phyloP scores from a whole-genome alignment of 805 yeast genomes.

The Saccharomycopsis sp. region DNA sequence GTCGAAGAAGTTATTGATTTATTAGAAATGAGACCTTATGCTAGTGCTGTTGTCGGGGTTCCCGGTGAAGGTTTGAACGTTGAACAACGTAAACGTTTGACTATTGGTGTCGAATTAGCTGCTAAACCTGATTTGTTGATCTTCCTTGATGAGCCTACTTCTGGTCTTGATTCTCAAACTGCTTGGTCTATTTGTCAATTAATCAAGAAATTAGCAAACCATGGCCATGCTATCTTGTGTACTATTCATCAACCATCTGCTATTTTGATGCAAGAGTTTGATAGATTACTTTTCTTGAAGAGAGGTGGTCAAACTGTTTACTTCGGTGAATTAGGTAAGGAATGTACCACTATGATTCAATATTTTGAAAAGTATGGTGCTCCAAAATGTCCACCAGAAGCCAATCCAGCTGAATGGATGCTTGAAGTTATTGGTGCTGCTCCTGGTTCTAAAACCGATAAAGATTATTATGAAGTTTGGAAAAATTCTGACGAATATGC shows the following conservation, averaged over 20 bases:
- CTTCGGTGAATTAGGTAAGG: constrained; percentile 70
- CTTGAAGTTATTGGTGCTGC: constrained; percentile 72
- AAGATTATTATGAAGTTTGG: constrained; percentile 64
- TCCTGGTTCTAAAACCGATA: constrained; percentile 52
- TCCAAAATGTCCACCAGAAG: constrained; percentile 45
- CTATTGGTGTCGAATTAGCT: constrained; percentile 64
- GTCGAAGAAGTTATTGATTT: constrained; percentile 59
- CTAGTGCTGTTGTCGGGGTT: constrained; percentile 70
- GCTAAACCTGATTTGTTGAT: constrained; percentile 56
- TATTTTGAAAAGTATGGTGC: constrained; percentile 72
- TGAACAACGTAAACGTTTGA: constrained; percentile 56
- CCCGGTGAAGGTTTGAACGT: constrained; percentile 65
- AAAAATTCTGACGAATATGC: constrained; percentile 36
- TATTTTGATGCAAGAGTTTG: constrained; percentile 54
- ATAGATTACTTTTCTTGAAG: constrained; percentile 53
- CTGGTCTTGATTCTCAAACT: constrained; percentile 58
- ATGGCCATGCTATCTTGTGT: constrained; percentile 68
- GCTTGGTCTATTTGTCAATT: constrained; percentile 63
- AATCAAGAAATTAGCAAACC: constrained; percentile 54
- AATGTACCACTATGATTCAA: constrained; percentile 43
- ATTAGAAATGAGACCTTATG: constrained; percentile 58
- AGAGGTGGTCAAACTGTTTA: constrained; percentile 75
- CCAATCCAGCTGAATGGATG: constrained; percentile 72
- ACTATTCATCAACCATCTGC: constrained; percentile 78
- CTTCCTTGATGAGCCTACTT: constrained; percentile 64